phyloP scores from a whole-genome alignment of 164 flowering plant genomes.

The Vitis vinifera region ASM3070453v1 NC_081805.1:27351501-27352000 shows the following conservation, averaged over 20 bases:
- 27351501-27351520: too few species aligned
- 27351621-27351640: too few species aligned
- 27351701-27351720: background rate
- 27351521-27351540: too few species aligned
- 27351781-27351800: slow-evolving; percentile 81
- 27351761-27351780: slow-evolving; percentile 73
- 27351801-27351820: slow-evolving; percentile 71
- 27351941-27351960: slow-evolving; percentile 89
- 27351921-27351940: slow-evolving; percentile 95
- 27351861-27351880: slow-evolving; percentile 47
- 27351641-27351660: too few species aligned
- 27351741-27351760: slow-evolving; percentile 47
- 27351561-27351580: too few species aligned
- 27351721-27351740: background rate
- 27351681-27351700: too few species aligned
- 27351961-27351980: slow-evolving; percentile 86
- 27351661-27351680: too few species aligned
- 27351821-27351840: slow-evolving; percentile 55
- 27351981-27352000: slow-evolving; percentile 69
- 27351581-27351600: too few species aligned
- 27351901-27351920: slow-evolving; percentile 75
- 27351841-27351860: slow-evolving; percentile 31
- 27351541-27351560: too few species aligned
- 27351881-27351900: slow-evolving; percentile 67
- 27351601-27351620: too few species aligned